Evolutionary conservation across 495 filamentous ascomycete species (phyloP).

Genomic region (Clohesyomyces aquaticus): DNA sequence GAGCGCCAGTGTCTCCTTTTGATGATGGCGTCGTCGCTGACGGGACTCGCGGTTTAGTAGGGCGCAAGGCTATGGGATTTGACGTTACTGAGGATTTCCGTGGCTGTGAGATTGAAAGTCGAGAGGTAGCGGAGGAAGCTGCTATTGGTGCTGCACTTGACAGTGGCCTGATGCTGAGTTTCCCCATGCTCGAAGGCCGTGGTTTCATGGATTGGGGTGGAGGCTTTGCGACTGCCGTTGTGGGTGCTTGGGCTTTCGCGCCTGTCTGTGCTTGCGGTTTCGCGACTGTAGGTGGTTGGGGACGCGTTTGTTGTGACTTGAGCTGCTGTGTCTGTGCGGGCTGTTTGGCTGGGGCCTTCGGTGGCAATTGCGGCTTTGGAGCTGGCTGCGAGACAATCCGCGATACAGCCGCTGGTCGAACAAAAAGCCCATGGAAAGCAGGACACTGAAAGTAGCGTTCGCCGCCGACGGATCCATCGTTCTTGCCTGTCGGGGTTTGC

Average conservation of each 20-base stretch:
- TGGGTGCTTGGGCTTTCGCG: no score
- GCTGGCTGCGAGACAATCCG: conserved; percentile 60
- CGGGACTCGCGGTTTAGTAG: conserved; percentile 3
- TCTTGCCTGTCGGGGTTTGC: conserved; percentile 82
- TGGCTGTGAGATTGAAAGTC: background rate
- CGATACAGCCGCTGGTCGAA: conserved; percentile 64
- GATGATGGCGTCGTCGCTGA: conserved; percentile 43
- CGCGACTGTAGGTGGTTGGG: no score
- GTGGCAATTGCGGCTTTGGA: conserved; percentile 23
- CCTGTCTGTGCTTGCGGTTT: no score
- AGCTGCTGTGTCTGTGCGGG: conserved; percentile 12
- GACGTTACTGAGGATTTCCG: conserved; percentile 4
- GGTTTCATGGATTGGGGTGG: background rate
- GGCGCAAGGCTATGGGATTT: background rate
- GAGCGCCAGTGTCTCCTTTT: conserved; percentile 58
- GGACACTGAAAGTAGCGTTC: conserved; percentile 88
- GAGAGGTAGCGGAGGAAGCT: background rate
- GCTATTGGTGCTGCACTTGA: background rate
- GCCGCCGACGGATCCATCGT: conserved; percentile 89
- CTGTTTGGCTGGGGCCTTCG: conserved; percentile 50
- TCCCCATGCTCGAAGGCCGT: conserved; percentile 11
- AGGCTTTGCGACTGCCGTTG: background rate
- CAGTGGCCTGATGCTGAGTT: background rate
- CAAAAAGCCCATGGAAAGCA: conserved; percentile 84
- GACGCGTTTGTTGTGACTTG: no score